Evolutionary conservation across 1,139 yeast species (phyloP).

Genomic region (Pichia sp.): DNA sequence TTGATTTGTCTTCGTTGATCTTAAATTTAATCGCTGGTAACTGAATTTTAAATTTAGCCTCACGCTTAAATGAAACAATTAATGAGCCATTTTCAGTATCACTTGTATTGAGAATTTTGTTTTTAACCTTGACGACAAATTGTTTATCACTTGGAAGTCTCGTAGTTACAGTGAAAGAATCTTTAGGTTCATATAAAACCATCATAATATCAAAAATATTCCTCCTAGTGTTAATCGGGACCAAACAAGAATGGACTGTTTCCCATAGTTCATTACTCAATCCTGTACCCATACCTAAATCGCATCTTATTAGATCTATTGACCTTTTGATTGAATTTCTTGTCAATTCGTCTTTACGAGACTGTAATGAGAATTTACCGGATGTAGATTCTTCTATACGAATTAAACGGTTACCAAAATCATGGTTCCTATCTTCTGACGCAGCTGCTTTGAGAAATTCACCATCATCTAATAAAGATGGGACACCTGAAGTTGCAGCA

Average conservation of each 20-base stretch:
- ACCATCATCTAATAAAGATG: slow-evolving; percentile 50
- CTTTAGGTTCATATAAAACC: slow-evolving; percentile 59
- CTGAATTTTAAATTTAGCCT: slow-evolving; percentile 30
- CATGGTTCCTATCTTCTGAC: slow-evolving; percentile 20
- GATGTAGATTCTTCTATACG: slow-evolving; percentile 45
- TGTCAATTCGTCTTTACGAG: slow-evolving; percentile 44
- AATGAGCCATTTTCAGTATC: slow-evolving; percentile 4
- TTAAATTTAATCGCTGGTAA: slow-evolving; percentile 26
- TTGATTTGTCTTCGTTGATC: slow-evolving; percentile 10
- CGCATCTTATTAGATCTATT: slow-evolving; percentile 58
- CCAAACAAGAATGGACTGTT: slow-evolving; percentile 53
- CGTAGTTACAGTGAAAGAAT: slow-evolving; percentile 53
- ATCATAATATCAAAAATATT: slow-evolving; percentile 59
- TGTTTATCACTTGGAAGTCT: slow-evolving; percentile 65
- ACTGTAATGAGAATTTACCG: slow-evolving; percentile 34
- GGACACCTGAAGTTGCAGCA: slow-evolving; percentile 63
- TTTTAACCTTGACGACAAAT: slow-evolving; percentile 52
- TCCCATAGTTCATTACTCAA: slow-evolving; percentile 62
- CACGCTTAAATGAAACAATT: slow-evolving; percentile 24
- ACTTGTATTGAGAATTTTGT: slow-evolving; percentile 31
- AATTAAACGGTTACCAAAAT: slow-evolving; percentile 35
- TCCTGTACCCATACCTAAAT: slow-evolving; percentile 58
- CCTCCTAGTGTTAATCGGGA: slow-evolving; percentile 57
- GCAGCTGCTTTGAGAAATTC: slow-evolving; percentile 42
- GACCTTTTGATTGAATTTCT: slow-evolving; percentile 55